These are phyloP conservation scores for Afroboletus lepidellus DNA, from an alignment of 1,284 basidiomycete genomes.

Conservation along the genomic window DNA sequence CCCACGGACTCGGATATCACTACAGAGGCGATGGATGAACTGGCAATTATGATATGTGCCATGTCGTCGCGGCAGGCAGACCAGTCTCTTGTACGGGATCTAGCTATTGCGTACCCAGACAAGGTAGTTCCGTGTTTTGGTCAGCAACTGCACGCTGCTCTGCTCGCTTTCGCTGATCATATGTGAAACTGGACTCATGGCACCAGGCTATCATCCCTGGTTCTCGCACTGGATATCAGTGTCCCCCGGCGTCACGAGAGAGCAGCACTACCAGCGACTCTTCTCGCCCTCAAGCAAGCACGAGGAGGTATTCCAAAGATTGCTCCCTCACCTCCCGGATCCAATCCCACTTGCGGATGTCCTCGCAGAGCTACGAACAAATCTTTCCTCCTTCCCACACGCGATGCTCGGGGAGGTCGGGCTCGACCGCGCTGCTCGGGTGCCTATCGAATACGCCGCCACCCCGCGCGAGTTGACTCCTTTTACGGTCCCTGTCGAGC, in stretches of 20 bases:
- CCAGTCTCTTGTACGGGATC: constrained; percentile 59
- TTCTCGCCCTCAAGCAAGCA: constrained; percentile 44
- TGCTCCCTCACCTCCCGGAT: constrained; percentile 60
- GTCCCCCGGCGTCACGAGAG: constrained; percentile 43
- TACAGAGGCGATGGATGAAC: constrained; percentile 44
- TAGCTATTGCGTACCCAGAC: constrained; percentile 56
- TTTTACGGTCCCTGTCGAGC: constrained; percentile 68
- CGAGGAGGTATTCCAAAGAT: constrained; percentile 44
- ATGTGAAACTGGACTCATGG: constrained; percentile 7
- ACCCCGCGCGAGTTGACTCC: constrained; percentile 55
- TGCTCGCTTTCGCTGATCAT: constrained; percentile 10
- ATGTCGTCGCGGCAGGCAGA: constrained; percentile 69
- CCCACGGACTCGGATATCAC: constrained; percentile 65
- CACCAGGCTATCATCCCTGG: constrained; percentile 81
- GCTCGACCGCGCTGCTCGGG: constrained; percentile 68
- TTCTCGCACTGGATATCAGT: constrained; percentile 71
- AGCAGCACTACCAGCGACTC: constrained; percentile 64
- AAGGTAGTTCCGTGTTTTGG: constrained; percentile 78
- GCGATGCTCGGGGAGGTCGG: constrained; percentile 86
- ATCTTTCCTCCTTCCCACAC: constrained; percentile 56
- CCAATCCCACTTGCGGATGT: constrained; percentile 56
- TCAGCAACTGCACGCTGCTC: constrained; percentile 34
- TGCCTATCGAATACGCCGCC: constrained; percentile 54
- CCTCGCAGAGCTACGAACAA: constrained; percentile 50
- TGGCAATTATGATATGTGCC: constrained; percentile 66